Conservation (phyloP, 2,329 filamentous ascomycete genomes). For the Colletotrichum destructivum region DNA sequence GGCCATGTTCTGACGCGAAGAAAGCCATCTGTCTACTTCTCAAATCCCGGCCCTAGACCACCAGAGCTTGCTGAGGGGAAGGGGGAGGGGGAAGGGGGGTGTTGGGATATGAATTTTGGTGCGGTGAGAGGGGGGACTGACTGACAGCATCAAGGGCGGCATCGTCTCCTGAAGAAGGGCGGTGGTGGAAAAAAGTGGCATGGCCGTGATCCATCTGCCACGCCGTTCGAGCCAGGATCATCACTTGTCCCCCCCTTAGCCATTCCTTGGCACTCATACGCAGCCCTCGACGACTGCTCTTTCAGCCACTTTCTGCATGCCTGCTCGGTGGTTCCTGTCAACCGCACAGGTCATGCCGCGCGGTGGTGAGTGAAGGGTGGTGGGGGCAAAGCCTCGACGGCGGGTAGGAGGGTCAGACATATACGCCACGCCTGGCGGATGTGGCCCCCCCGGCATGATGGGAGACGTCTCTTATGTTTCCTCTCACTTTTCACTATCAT, state of each 20-base stretch:
- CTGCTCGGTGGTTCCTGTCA: constrained; percentile 19
- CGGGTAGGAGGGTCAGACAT: constrained; percentile 18
- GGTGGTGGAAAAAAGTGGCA: not conserved
- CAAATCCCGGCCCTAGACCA: not conserved
- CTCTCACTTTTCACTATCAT: constrained; percentile 34
- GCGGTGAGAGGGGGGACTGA: no score
- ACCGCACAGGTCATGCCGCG: constrained; percentile 18
- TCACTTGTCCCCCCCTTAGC: constrained; percentile 14
- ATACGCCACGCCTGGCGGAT: constrained; percentile 30
- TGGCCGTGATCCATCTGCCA: constrained; percentile 10
- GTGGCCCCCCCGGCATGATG: constrained; percentile 11
- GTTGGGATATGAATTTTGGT: not conserved
- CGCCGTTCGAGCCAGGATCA: constrained; percentile 13
- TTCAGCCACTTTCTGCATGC: constrained; percentile 28
- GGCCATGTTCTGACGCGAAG: constrained; percentile 2
- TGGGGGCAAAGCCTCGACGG: constrained; percentile 23
- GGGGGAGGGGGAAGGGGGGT: not conserved
- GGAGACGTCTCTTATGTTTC: constrained; percentile 22
- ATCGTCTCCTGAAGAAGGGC: constrained; percentile 21
- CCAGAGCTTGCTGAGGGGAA: no score
- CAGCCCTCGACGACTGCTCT: not conserved
- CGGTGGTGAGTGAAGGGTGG: constrained; percentile 21
- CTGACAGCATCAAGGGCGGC: constrained; percentile 5
- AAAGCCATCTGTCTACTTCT: not conserved
- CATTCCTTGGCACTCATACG: constrained; percentile 29